Percentiles rank a stretch among this genome's conserved stretches.
Conservation (phyloP, 2,329 filamentous ascomycete species). For the Curvularia hawaiiensis region DNA sequence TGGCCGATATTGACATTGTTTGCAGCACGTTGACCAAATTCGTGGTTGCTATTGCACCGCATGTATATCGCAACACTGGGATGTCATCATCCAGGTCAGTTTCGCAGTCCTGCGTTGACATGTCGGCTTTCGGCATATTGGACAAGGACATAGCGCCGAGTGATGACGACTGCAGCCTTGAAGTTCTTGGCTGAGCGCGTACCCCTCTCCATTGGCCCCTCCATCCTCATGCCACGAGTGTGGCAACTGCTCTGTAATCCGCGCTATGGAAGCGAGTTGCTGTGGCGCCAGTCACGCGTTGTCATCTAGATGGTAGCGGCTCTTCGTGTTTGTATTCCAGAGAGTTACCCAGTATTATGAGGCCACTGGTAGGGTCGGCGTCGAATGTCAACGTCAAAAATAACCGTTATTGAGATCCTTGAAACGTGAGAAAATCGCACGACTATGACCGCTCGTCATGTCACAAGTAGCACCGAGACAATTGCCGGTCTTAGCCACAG, state of each 20-base stretch:
- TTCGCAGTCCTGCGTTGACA: not conserved
- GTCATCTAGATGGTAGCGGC: not conserved
- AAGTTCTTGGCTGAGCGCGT: not conserved
- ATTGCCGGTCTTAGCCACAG: constrained; percentile 8
- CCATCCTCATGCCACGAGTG: not conserved
- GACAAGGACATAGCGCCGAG: not conserved
- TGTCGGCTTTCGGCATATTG: not conserved
- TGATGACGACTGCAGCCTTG: constrained; percentile 4
- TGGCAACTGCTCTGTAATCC: constrained; percentile 4
- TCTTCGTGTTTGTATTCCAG: not conserved
- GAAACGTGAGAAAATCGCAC: not conserved
- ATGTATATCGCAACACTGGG: not conserved
- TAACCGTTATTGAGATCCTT: not conserved
- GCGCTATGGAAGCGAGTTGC: constrained; percentile 2
- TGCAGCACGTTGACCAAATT: not conserved
- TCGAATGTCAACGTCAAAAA: not conserved
- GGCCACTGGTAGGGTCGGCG: not conserved
- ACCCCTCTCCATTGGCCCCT: constrained; percentile 2
- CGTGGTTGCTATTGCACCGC: not conserved
- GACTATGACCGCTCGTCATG: not conserved
- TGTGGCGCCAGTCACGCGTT: not conserved
- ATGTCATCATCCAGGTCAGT: not conserved
- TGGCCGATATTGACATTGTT: not conserved
- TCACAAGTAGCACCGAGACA: not conserved
- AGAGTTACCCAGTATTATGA: not conserved